These are phyloP conservation scores for Xylariaceae sp. DNA, from an alignment of 2,329 filamentous ascomycete genomes.

Conservation along the genomic window DNA sequence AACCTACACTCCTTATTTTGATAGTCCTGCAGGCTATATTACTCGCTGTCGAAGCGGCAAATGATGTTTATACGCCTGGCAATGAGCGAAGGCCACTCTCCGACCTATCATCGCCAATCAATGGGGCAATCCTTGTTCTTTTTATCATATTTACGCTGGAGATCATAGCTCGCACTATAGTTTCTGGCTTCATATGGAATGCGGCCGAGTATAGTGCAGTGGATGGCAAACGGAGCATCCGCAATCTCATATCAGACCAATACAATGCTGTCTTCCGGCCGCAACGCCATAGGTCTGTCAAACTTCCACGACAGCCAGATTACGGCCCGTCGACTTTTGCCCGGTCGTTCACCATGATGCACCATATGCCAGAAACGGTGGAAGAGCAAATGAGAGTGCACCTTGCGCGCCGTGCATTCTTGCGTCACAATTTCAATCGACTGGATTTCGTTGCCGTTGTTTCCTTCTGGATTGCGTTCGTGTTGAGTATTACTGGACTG, in stretches of 20 bases:
- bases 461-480: slow-evolving; percentile 91
- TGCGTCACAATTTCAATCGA: slow-evolving; percentile 93
- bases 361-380: slow-evolving; percentile 58
- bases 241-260: slow-evolving; percentile 69
- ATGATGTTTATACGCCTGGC: slow-evolving; percentile 62
- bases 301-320: slow-evolving; percentile 44
- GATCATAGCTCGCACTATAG: slow-evolving; percentile 75
- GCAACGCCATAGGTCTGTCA: slow-evolving; percentile 66
- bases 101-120: slow-evolving; percentile 60
- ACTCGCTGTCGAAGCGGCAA: slow-evolving; percentile 77
- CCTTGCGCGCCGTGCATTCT: slow-evolving; percentile 83
- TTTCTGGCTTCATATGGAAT: slow-evolving; percentile 90
- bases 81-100: slow-evolving; percentile 60
- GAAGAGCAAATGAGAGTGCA: slow-evolving; percentile 79
- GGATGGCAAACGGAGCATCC: slow-evolving; percentile 70
- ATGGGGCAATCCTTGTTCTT: slow-evolving; percentile 75
- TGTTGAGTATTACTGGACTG: slow-evolving; percentile 63
- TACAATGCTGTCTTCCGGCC: slow-evolving; percentile 77
- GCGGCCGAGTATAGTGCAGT: slow-evolving; percentile 89
- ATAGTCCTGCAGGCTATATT: slow-evolving; percentile 86
- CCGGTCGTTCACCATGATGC: slow-evolving; percentile 73
- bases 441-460: slow-evolving; percentile 91
- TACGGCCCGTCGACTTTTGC: slow-evolving; percentile 62
- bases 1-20: slow-evolving; percentile 79
- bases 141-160: slow-evolving; percentile 91